These are phyloP conservation scores for Volvariella surrecta DNA, from an alignment of 1,284 basidiomycete species.

Conservation along the genomic window DNA sequence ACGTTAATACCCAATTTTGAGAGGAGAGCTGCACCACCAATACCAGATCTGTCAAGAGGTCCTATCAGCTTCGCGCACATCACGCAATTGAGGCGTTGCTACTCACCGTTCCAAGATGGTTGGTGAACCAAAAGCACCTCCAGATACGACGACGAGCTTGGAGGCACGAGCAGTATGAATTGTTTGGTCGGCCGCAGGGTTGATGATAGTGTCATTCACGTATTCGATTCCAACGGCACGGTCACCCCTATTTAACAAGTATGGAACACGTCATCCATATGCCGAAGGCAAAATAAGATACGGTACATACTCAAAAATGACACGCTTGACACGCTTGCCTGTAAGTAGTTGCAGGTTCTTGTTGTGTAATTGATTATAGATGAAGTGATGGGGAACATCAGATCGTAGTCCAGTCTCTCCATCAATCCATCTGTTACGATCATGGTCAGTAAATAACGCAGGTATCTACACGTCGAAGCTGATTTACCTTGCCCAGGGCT, in stretches of 20 bases:
- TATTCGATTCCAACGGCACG: slow-evolving; percentile 53
- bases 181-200: neutral
- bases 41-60: slow-evolving; percentile 26
- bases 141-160: slow-evolving; percentile 30
- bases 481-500: neutral
- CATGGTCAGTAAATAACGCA: neutral
- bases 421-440: slow-evolving; percentile 38
- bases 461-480: neutral
- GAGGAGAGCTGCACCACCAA: slow-evolving; percentile 34
- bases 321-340: slow-evolving; percentile 32
- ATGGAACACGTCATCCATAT: slow-evolving; percentile 1
- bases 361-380: slow-evolving; percentile 41
- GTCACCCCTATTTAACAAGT: slow-evolving; percentile 25
- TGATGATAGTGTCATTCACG: slow-evolving; percentile 20
- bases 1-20: slow-evolving; percentile 28
- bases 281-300: neutral
- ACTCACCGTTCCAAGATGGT: slow-evolving; percentile 26
- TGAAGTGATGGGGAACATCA: slow-evolving; percentile 46
- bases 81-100: neutral
- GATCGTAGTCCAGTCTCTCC: slow-evolving; percentile 43
- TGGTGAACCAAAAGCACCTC: slow-evolving; percentile 36
- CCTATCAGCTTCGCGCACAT: too few species aligned
- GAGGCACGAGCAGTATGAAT: slow-evolving; percentile 26
- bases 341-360: slow-evolving; percentile 33
- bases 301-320: slow-evolving; percentile 43